A percentile compares a stretch with the other conserved stretches of the same genome.
Conservation (phyloP, 148 eudicot genomes). For the Silene conica region DNA sequence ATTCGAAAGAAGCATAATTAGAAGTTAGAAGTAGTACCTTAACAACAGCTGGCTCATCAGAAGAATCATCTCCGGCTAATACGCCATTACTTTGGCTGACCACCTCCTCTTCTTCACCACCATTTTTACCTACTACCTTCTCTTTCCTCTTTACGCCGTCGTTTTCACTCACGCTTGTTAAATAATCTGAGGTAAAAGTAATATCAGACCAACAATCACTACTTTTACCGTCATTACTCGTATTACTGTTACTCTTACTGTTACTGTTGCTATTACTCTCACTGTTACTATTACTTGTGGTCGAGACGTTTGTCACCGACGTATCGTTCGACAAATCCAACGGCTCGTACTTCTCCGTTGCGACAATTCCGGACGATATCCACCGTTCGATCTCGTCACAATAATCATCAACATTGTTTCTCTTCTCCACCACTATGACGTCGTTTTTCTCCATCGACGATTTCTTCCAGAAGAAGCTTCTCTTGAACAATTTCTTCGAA, state of each 20-base stretch:
- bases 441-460: constrained; percentile 11
- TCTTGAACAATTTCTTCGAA: constrained; percentile 42
- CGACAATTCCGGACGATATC: constrained; percentile 39
- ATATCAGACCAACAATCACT: constrained; percentile 48
- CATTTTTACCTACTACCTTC: neutral
- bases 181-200: constrained; percentile 40
- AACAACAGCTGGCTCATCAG: constrained; percentile 23
- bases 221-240: constrained; percentile 30
- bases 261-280: too few relatives aligned
- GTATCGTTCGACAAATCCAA: constrained; percentile 27
- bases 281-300: constrained; percentile 18
- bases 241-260: constrained; percentile 24
- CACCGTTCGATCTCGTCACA: constrained; percentile 46
- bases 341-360: constrained; percentile 30
- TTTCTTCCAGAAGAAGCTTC: constrained; percentile 42
- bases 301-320: constrained; percentile 18
- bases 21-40: constrained; percentile 29
- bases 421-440: neutral
- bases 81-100: constrained; percentile 28
- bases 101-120: constrained; percentile 22
- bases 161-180: constrained; percentile 25
- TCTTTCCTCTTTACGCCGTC: constrained; percentile 34
- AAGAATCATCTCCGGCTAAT: constrained; percentile 27
- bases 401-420: constrained; percentile 1
- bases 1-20: neutral